Evolutionary conservation across 495 filamentous ascomycete species (phyloP), one percentile per base, ranked within the genome.

Genomic region (Podospora comata): DNA sequence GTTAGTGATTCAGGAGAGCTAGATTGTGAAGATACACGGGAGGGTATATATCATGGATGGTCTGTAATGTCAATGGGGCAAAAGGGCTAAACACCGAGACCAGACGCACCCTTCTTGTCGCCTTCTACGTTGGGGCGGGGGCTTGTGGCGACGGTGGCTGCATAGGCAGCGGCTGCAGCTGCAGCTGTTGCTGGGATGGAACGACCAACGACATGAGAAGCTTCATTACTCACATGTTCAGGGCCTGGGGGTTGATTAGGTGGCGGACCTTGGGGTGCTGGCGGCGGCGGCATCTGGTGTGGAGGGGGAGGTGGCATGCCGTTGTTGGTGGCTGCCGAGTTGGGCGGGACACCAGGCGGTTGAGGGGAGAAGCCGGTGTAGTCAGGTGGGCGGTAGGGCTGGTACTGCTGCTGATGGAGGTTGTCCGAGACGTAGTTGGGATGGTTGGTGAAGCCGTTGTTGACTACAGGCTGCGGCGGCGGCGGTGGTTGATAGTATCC

Each of bases 401-500:
- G 26, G 65, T 60, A 72, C 2, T 66, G 66, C 28, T 78, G 69
- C 66, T 72, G 61, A 48, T 48, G 39, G 16, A 82, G 68, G 64
- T 82, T 80, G 54, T 74, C 67, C 6, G 70, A 78, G 18, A 76
- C 76, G 3, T 66, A 70, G 72, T 79, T 82, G 34, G 79, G 68
- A 62, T 80, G 81, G 23, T 79, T 78, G 5, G 75, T 83, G 73
- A 82, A 82, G 56, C 77, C 75, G 44, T 69, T 73, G 27, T 59
- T 20, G 13, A 58, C 61, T 16, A 54, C 59, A 18, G 67, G 28
- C 65, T 72, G 67, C 4, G 67, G 74, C 4, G 63, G 67, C 0
- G 77, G 74, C 4, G 77, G 75, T 58, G 81, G 79, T 71, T 81
- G 82, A 70, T 79, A 84, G 65, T 77, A 82, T 7, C 85, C 85